Conservation (phyloP, 805 yeast species). For the Ogataea angusta region DNA sequence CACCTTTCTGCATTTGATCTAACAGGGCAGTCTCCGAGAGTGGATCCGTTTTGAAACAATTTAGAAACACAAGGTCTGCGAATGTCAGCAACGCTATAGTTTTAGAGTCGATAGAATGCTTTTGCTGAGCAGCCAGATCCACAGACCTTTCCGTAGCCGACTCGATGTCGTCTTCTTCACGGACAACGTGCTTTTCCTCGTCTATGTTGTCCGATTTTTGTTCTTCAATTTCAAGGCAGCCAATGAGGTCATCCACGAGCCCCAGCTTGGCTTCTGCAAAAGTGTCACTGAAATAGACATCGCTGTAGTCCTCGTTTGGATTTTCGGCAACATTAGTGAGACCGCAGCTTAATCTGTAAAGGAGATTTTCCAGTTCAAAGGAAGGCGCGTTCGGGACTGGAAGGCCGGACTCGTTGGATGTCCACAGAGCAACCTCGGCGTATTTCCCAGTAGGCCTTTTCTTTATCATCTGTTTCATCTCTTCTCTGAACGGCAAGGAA, state of each 20-base stretch:
- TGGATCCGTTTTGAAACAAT: constrained; percentile 14
- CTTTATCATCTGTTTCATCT: constrained; percentile 10
- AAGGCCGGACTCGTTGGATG: constrained; percentile 1
- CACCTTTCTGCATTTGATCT: not conserved
- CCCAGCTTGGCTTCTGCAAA: constrained; percentile 16
- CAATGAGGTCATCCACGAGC: constrained; percentile 17
- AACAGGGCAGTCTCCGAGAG: constrained; percentile 8
- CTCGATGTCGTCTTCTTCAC: not conserved
- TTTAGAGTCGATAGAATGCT: not conserved
- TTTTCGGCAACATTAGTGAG: constrained; percentile 13
- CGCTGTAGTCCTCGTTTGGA: constrained; percentile 26
- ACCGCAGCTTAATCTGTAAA: constrained; percentile 19
- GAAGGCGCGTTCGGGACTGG: constrained; percentile 25
- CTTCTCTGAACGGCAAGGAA: constrained; percentile 5
- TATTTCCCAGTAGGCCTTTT: constrained; percentile 13
- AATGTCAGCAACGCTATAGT: constrained; percentile 14
- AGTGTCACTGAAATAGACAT: constrained; percentile 23
- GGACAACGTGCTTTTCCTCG: not conserved
- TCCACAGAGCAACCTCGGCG: constrained; percentile 25
- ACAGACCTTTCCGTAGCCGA: not conserved
- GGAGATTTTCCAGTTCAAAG: constrained; percentile 19
- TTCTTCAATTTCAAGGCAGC: not conserved
- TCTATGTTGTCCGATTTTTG: not conserved
- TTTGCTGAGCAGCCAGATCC: not conserved
- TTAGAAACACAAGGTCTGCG: constrained; percentile 18